Evolutionary conservation across 352 stramenopile species (phyloP), one percentile per base, ranked within the genome.

Genomic region (Phytopythium cucurbitacearum): DNA sequence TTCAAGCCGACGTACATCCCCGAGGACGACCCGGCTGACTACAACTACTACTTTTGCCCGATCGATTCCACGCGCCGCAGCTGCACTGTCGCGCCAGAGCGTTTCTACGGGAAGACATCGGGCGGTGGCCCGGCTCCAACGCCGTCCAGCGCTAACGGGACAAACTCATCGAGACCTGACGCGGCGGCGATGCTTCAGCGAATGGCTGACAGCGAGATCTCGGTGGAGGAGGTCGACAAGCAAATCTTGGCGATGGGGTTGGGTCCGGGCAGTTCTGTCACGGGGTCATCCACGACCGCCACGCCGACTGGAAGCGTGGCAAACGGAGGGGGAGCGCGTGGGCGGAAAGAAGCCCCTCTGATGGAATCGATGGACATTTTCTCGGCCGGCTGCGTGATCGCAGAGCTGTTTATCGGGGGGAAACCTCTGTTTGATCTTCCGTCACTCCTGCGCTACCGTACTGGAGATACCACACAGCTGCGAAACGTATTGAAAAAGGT

Each of bases 291-390:
- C 1, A 64, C 67, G 40, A 49, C 67, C 21, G 21, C 21, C 16
- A 70, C 60, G 32, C 63, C 70, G 5, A 53, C 62, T n/a, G 46
- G 63, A 21, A 79, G 42, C 28, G 34, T 28, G 5, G 21, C 48
- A 37, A 61, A 55, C 21, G 56, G 38, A 9, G 40, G 15, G 5
- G 53, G 59, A 28, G 61, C 69, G 44, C 62, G 73, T 4, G 69
- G 57, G 15, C 76, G 73, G 43, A 71, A 75, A 5, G 78, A 91
- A 59, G 80, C 84, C 7, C 80, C 62, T 48, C 70, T 94, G 39
- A 59, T 83, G 1, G 74, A 90, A 42, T 95, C 91, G 9, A 99
- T 99, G 95, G 97, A 99, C 73, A 94, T 99, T 46, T 99, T 99
- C 72, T 98, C 96, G 40, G 79, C 96, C 8, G 97, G 97, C 8